Conservation (phyloP, 306 rosid species). For the Vicia faba region DNA sequence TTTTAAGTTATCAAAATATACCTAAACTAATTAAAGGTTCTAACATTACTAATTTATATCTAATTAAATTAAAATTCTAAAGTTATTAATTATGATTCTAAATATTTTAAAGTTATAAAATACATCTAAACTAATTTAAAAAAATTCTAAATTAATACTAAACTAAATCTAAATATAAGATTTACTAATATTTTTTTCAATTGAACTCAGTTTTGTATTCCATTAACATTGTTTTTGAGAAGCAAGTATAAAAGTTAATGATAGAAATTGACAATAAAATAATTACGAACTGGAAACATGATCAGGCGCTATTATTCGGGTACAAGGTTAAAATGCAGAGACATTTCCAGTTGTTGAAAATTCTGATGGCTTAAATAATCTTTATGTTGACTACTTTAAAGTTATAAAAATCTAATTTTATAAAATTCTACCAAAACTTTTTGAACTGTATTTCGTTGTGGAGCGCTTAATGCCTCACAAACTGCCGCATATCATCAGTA, state of each 20-base stretch:
- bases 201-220: background rate
- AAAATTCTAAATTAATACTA: too few species aligned
- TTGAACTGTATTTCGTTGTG: slow-evolving; percentile 10
- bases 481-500: slow-evolving; percentile 51
- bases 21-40: too few species aligned
- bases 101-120: too few species aligned
- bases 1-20: too few species aligned
- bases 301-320: background rate
- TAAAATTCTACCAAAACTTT: slow-evolving; percentile 47
- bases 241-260: slow-evolving; percentile 1
- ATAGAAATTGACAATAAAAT: background rate
- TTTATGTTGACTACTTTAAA: slow-evolving; percentile 19
- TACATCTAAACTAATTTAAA: too few species aligned
- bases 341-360: background rate
- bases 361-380: slow-evolving; percentile 11
- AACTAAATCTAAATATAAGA: too few species aligned
- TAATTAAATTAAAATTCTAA: too few species aligned
- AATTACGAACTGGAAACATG: slow-evolving; percentile 13
- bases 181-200: too few species aligned
- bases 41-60: too few species aligned
- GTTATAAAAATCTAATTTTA: slow-evolving; percentile 21
- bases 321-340: background rate
- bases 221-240: background rate
- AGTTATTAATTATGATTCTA: too few species aligned
- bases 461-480: slow-evolving; percentile 52